Evolutionary conservation across 352 stramenopile species (phyloP).

Genomic region (Pythium sukuiense): DNA sequence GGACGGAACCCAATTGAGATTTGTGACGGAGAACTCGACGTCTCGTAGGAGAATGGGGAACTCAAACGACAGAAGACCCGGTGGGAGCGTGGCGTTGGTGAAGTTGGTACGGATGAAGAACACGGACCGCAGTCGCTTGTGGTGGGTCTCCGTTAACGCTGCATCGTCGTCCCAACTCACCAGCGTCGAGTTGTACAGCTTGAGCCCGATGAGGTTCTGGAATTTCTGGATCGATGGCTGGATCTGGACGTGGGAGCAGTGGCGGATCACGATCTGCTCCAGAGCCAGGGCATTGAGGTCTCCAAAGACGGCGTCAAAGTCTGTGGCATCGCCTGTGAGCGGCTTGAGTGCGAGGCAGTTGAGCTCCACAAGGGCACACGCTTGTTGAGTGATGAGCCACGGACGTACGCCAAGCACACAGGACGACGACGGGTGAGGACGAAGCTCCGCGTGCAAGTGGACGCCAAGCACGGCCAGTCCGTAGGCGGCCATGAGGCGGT

Average conservation of each 20-base stretch:
- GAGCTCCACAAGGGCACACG: slow-evolving; percentile 19
- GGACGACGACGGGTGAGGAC: background rate
- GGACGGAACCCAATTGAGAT: slow-evolving; percentile 33
- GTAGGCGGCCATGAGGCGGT: slow-evolving; percentile 15
- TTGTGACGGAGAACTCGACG: slow-evolving; percentile 43
- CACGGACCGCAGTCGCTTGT: slow-evolving; percentile 31
- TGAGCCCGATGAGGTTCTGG: slow-evolving; percentile 13
- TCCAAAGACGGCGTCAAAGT: slow-evolving; percentile 17
- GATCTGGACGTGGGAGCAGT: slow-evolving; percentile 41
- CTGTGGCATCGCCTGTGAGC: background rate
- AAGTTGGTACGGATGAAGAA: slow-evolving; percentile 41
- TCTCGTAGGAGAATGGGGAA: slow-evolving; percentile 37
- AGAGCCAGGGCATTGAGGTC: slow-evolving; percentile 30
- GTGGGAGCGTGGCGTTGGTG: slow-evolving; percentile 30
- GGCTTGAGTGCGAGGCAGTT: slow-evolving; percentile 7
- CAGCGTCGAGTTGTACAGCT: slow-evolving; percentile 18
- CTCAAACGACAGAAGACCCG: slow-evolving; percentile 33
- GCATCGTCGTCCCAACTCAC: slow-evolving; percentile 5
- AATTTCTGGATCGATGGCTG: slow-evolving; percentile 30
- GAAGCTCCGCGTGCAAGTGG: slow-evolving; percentile 18
- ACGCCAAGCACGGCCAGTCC: slow-evolving; percentile 10
- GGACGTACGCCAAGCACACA: slow-evolving; percentile 1
- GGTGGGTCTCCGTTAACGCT: slow-evolving; percentile 26
- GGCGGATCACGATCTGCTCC: slow-evolving; percentile 33
- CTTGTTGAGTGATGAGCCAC: slow-evolving; percentile 12